Conservation (phyloP, 768 basidiomycete genomes). For the Phylloporus sp. region DNA sequence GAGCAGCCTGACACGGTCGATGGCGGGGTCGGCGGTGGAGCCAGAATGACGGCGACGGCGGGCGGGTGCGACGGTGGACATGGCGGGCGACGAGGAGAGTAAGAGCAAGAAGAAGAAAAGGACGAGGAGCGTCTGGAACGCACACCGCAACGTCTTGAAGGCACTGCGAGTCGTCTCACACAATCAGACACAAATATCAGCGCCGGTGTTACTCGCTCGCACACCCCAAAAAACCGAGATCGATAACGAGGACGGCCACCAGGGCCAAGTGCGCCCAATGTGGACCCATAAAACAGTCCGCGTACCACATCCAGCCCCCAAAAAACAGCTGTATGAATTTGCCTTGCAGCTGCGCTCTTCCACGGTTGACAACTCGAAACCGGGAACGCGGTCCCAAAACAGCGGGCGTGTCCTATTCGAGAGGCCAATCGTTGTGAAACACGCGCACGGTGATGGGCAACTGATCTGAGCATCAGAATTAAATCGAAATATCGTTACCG, state of each 20-base stretch:
- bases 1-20: constrained; percentile 17
- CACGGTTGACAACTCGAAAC: neutral
- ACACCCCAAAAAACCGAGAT: too few relatives aligned
- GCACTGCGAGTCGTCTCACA: constrained; percentile 11
- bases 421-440: neutral
- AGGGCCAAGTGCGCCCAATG: too few relatives aligned
- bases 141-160: too few relatives aligned
- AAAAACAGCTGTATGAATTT: too few relatives aligned
- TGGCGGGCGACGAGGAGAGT: neutral
- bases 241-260: too few relatives aligned
- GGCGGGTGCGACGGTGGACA: constrained; percentile 16
- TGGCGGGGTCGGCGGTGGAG: constrained; percentile 39
- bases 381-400: neutral
- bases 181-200: constrained; percentile 17
- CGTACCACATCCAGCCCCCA: too few relatives aligned
- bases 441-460: neutral
- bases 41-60: constrained; percentile 66
- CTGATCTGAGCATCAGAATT: too few relatives aligned
- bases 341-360: too few relatives aligned
- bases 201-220: neutral
- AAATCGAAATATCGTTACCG: neutral
- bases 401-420: neutral
- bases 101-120: neutral
- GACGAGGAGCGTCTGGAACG: constrained; percentile 1
- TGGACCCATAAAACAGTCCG: too few relatives aligned